A percentile compares a stretch with the other conserved stretches of the same genome.
Conservation (phyloP, 768 basidiomycete species). For the Pleurotus platypus region DNA sequence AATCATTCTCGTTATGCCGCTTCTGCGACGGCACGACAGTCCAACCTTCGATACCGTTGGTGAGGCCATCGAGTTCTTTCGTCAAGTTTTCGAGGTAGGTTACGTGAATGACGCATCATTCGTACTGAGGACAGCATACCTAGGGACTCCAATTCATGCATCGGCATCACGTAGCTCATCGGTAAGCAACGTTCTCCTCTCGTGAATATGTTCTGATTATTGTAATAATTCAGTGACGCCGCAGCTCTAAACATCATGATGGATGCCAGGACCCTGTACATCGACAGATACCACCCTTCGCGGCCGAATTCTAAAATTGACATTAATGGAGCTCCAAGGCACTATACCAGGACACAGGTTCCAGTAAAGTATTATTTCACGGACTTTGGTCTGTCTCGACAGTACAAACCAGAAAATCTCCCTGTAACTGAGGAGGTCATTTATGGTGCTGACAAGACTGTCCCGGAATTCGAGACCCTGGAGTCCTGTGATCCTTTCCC, state of each 20-base stretch:
- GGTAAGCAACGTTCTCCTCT: conserved; percentile 7
- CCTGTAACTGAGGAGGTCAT: conserved; percentile 25
- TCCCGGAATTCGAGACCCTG: conserved; percentile 27
- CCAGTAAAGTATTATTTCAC: conserved; percentile 25
- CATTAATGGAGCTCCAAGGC: conserved; percentile 4
- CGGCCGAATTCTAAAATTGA: conserved; percentile 13
- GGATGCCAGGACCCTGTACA: conserved; percentile 17
- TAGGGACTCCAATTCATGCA: conserved; percentile 23
- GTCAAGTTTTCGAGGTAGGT: conserved; percentile 24
- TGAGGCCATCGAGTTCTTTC: conserved; percentile 27
- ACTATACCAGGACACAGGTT: conserved; percentile 15
- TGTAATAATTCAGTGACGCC: background rate
- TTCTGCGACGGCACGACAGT: conserved; percentile 5
- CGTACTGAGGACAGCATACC: too few species aligned
- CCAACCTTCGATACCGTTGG: conserved; percentile 25
- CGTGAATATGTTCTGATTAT: too few species aligned
- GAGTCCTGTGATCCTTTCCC: conserved; percentile 26
- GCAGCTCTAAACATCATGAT: conserved; percentile 19
- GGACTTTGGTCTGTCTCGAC: conserved; percentile 26
- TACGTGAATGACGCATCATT: background rate
- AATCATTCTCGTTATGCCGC: conserved; percentile 16
- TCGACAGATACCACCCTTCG: conserved; percentile 18
- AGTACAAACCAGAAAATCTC: conserved; percentile 20
- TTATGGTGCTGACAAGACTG: conserved; percentile 35
- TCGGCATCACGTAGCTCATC: conserved; percentile 17